Evolutionary conservation across 2,329 filamentous ascomycete genomes (phyloP), one percentile per base, ranked within the genome.

Genomic region (Rhinocladiella similis): DNA sequence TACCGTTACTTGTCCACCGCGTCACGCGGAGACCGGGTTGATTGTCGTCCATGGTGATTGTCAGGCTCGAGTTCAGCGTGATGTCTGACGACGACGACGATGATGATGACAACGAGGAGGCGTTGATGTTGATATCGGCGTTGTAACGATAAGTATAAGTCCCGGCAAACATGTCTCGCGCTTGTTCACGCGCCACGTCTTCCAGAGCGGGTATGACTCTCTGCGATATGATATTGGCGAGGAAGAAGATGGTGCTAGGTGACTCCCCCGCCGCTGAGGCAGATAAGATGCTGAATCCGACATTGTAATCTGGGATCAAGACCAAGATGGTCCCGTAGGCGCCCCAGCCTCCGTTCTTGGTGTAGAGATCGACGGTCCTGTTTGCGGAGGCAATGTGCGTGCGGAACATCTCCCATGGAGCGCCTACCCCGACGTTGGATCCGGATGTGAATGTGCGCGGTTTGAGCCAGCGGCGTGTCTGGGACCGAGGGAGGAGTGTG

Each of bases 381-480:
- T 74, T 69, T 1, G 70, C 20, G 27, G 47, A 16, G 18, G 51
- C 20, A 16, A 35, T 9, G 16, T 22, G 22, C 39, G 51, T 10
- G 41, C 38, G 62, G 16, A 59, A 45, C 41, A 78, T 71, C 12
- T 77, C 76, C 77, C 77, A 79, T 1, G 77, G 77, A 20, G 72
- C 71, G 7, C 75, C 73, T 1, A 78, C 66, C 1, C 70, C 69
- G 13, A 72, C 69, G 42, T 65, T 57, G 16, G 47, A n/a, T 35
- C 47, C 25, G 12, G 50, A 18, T n/a, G 52, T 39, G 29, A 74
- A 73, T 3, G 76, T 69, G 0, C 72, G 73, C 0, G 77, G 77
- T 49, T 76, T 76, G 14, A 80, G 65, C 77, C 77, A 79, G 19
- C 75, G 68, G 16, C 73, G 68, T 0, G 77, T 78, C 13, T 67